Conservation (phyloP, 1,284 basidiomycete genomes). For the Earliella scabrosa region DNA sequence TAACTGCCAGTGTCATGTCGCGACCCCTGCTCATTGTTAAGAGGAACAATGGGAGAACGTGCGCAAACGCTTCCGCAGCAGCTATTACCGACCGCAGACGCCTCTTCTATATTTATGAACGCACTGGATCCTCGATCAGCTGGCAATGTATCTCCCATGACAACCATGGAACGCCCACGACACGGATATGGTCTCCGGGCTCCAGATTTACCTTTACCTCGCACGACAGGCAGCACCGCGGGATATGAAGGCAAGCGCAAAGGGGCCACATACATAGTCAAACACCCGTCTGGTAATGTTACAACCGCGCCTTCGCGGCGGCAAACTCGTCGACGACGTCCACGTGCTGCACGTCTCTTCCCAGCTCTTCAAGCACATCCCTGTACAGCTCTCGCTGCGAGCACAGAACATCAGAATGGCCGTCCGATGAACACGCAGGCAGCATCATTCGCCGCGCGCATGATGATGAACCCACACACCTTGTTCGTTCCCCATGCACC, state of each 20-base stretch:
- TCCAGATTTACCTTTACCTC: too few relatives aligned
- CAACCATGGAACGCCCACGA: too few relatives aligned
- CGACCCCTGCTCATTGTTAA: neutral
- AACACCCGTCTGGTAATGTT: constrained; percentile 1
- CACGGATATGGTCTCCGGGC: too few relatives aligned
- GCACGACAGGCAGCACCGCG: too few relatives aligned
- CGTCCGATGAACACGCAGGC: too few relatives aligned
- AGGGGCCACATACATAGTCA: neutral
- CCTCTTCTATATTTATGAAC: too few relatives aligned
- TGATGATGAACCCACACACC: constrained; percentile 31
- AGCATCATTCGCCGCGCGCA: too few relatives aligned
- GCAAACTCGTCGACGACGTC: constrained; percentile 36
- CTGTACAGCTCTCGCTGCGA: constrained; percentile 46
- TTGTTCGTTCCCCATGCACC: constrained; percentile 76
- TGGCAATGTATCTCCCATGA: neutral
- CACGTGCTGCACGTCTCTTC: constrained; percentile 29
- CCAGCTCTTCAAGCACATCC: constrained; percentile 38
- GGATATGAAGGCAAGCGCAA: too few relatives aligned
- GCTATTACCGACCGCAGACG: too few relatives aligned
- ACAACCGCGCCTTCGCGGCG: constrained; percentile 39
- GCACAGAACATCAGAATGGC: too few relatives aligned
- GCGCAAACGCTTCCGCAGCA: neutral
- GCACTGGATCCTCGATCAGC: neutral
- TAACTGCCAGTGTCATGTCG: too few relatives aligned
- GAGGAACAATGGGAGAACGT: neutral